These are phyloP conservation scores for Sphagnum contortum DNA, from an alignment of 225 moss, liverwort and hornwort species.

Conservation along the genomic window DNA sequence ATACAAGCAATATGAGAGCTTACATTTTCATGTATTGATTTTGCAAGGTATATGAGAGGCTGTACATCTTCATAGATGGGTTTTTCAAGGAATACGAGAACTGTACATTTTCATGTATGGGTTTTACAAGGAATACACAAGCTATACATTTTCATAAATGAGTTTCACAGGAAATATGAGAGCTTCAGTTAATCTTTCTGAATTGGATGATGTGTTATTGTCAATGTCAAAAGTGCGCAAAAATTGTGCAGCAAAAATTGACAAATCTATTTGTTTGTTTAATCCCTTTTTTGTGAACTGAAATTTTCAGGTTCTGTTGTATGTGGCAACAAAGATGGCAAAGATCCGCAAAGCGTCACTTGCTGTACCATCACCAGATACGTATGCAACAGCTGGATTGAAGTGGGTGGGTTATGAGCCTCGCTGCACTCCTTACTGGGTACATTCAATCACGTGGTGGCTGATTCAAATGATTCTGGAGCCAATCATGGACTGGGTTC, in stretches of 20 bases:
- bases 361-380: slow-evolving; percentile 30
- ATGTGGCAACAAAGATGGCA: slow-evolving; percentile 64
- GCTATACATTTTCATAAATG: too few species aligned
- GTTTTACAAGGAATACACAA: too few species aligned
- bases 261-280: not conserved
- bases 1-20: too few species aligned
- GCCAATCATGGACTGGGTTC: slow-evolving; percentile 52
- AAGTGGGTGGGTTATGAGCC: slow-evolving; percentile 46
- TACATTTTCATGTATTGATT: not conserved
- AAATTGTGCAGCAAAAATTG: not conserved
- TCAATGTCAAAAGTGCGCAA: not conserved
- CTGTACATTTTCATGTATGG: not conserved
- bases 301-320: slow-evolving; percentile 40
- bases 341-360: slow-evolving; percentile 45
- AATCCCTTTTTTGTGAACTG: not conserved
- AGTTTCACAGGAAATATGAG: too few species aligned
- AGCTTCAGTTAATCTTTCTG: not conserved
- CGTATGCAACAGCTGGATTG: slow-evolving; percentile 40
- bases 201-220: not conserved
- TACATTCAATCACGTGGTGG: slow-evolving; percentile 66
- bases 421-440: slow-evolving; percentile 51
- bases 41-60: too few species aligned
- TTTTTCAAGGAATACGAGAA: too few species aligned
- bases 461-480: slow-evolving; percentile 48
- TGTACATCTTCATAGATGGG: too few species aligned